phyloP scores from a whole-genome alignment of 1,139 yeast genomes.

The Protomyces inouyei region DNA sequence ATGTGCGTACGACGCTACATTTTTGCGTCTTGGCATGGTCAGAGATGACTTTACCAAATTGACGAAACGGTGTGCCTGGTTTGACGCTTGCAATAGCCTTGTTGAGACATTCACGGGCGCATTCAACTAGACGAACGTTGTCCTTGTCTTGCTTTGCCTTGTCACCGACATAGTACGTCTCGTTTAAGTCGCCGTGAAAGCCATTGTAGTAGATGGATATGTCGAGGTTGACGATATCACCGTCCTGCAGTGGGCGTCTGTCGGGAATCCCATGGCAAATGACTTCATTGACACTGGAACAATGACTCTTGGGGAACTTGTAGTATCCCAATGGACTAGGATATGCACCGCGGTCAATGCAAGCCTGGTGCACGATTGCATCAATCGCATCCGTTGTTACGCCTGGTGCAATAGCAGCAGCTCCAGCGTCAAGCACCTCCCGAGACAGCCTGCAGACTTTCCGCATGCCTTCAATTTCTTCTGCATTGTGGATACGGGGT shows the following conservation, averaged over 20 bases:
- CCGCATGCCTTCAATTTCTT: conserved; percentile 68
- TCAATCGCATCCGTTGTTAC: conserved; percentile 92
- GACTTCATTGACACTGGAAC: conserved; percentile 87
- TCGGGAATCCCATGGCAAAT: conserved; percentile 98
- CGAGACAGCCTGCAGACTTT: conserved; percentile 72
- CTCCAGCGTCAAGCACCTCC: conserved; percentile 82
- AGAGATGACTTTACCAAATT: conserved; percentile 83
- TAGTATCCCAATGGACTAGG: conserved; percentile 95
- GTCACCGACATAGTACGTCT: conserved; percentile 94
- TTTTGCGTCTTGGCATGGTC: conserved; percentile 73
- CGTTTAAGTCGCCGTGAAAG: conserved; percentile 90
- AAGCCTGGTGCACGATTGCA: conserved; percentile 76
- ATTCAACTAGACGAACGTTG: conserved; percentile 81
- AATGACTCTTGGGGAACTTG: conserved; percentile 86
- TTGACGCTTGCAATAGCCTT: conserved; percentile 76
- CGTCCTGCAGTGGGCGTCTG: conserved; percentile 75
- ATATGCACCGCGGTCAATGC: conserved; percentile 81
- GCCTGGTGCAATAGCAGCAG: conserved; percentile 77
- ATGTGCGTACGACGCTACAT: conserved; percentile 83
- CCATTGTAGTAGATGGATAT: conserved; percentile 82
- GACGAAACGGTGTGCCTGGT: conserved; percentile 88
- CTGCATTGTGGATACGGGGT: conserved; percentile 57
- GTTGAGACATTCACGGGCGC: conserved; percentile 85
- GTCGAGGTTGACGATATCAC: conserved; percentile 90
- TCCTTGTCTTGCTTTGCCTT: conserved; percentile 72